Conservation (phyloP, 768 basidiomycete genomes). For the Naganishia onofrii region DNA sequence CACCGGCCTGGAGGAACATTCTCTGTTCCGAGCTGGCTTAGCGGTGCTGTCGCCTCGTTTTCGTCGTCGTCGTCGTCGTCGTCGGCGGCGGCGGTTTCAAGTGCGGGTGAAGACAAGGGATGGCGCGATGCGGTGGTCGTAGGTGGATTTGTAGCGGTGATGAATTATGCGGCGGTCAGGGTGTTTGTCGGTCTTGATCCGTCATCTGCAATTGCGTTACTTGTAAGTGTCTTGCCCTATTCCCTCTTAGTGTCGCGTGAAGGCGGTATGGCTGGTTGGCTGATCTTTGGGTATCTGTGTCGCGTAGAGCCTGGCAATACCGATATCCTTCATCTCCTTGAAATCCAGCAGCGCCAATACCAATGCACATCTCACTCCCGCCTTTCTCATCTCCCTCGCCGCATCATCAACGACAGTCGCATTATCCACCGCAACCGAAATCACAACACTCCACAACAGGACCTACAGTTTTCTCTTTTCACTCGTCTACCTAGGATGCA, state of each 20-base stretch:
- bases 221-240: background rate
- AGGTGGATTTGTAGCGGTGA: background rate
- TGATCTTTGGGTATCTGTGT: background rate
- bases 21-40: background rate
- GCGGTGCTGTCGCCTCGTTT: background rate
- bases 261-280: too few species aligned
- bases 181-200: constrained; percentile 11
- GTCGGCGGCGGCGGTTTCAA: too few species aligned
- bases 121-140: constrained; percentile 2
- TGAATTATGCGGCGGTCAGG: constrained; percentile 14
- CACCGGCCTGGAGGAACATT: constrained; percentile 8
- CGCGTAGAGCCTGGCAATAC: constrained; percentile 10
- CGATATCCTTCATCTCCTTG: background rate
- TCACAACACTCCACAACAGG: constrained; percentile 8
- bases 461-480: constrained; percentile 3
- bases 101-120: background rate
- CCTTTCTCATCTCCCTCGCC: background rate
- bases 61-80: background rate
- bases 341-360: background rate
- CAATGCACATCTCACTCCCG: background rate
- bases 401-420: background rate
- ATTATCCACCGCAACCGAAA: background rate
- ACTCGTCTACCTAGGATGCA: background rate
- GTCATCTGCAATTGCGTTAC: background rate
- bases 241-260: too few species aligned